Percentiles rank a stretch among this genome's conserved stretches.
Conservation (phyloP, 495 filamentous ascomycete species). For the Pseudotulostoma volvatum region DNA sequence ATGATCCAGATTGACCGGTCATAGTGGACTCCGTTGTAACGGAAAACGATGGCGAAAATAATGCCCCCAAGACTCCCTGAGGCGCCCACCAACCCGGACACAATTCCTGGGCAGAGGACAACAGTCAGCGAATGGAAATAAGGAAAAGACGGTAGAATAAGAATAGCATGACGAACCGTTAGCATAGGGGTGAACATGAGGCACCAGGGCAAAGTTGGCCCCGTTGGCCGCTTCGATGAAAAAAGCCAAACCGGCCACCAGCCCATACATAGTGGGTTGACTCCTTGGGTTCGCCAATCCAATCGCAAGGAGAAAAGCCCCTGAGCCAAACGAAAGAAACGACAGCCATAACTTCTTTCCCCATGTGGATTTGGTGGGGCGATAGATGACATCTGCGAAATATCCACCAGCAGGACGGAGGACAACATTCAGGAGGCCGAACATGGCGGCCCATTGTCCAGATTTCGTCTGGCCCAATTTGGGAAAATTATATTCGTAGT, state of each 20-base stretch:
- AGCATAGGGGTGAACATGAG: conserved; percentile 65
- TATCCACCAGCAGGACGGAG: conserved; percentile 63
- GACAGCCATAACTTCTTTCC: conserved; percentile 61
- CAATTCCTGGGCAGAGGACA: conserved; percentile 37
- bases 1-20: conserved; percentile 64
- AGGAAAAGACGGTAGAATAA: neutral
- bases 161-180: conserved; percentile 33
- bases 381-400: conserved; percentile 57
- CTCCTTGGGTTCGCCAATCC: conserved; percentile 45
- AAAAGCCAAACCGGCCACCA: conserved; percentile 56
- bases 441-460: conserved; percentile 75
- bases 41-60: conserved; percentile 72
- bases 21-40: conserved; percentile 54
- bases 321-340: conserved; percentile 44
- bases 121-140: conserved; percentile 4
- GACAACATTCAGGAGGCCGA: conserved; percentile 70
- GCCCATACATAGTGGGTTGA: conserved; percentile 54
- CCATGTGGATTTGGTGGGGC: conserved; percentile 42
- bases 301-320: conserved; percentile 53
- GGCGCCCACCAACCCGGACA: conserved; percentile 63
- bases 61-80: conserved; percentile 75
- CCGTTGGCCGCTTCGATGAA: conserved; percentile 79
- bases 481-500: conserved; percentile 67
- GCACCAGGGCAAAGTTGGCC: conserved; percentile 69
- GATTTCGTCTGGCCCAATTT: conserved; percentile 53